Percentiles rank a stretch among this genome's conserved stretches.
Evolutionary conservation across 2,329 filamentous ascomycete species (phyloP).

Genomic region (Xylariaceae sp.): DNA sequence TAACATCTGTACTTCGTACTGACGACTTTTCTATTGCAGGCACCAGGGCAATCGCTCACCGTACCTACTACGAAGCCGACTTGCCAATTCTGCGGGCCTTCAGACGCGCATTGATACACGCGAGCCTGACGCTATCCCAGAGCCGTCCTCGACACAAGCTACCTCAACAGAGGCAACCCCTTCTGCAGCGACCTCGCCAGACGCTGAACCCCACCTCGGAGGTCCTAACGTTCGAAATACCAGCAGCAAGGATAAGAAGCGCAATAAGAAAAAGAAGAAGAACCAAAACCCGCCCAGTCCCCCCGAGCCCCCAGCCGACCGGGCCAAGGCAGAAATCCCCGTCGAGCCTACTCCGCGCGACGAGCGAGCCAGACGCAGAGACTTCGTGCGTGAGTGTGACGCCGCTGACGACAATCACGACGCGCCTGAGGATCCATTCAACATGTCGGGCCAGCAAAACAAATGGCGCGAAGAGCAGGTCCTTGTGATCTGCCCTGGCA

Average conservation of each 20-base stretch:
- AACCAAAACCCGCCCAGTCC: neutral
- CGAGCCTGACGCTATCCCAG: neutral
- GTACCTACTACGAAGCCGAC: too few relatives aligned
- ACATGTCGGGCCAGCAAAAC: slow-evolving; percentile 53
- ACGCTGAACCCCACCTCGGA: neutral
- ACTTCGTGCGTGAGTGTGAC: slow-evolving; percentile 7
- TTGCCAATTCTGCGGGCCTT: too few relatives aligned
- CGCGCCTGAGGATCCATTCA: slow-evolving; percentile 16
- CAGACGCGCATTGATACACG: too few relatives aligned
- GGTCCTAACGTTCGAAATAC: neutral
- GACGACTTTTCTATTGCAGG: too few relatives aligned
- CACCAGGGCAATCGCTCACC: too few relatives aligned
- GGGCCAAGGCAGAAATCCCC: neutral
- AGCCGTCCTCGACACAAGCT: too few relatives aligned
- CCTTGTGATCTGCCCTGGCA: slow-evolving; percentile 74
- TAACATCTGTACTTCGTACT: too few relatives aligned
- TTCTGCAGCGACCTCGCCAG: slow-evolving; percentile 1
- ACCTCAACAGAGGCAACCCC: too few relatives aligned
- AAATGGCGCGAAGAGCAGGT: slow-evolving; percentile 64
- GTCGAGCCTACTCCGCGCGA: slow-evolving; percentile 14
- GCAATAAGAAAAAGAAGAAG: too few relatives aligned
- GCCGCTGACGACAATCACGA: neutral
- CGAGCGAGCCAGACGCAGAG: slow-evolving; percentile 20
- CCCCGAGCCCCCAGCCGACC: slow-evolving; percentile 2
- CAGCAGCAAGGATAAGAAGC: neutral